Base-by-base conservation (phyloP, 495 filamentous ascomycete species). In the Apiosordaria backusii region DNA sequence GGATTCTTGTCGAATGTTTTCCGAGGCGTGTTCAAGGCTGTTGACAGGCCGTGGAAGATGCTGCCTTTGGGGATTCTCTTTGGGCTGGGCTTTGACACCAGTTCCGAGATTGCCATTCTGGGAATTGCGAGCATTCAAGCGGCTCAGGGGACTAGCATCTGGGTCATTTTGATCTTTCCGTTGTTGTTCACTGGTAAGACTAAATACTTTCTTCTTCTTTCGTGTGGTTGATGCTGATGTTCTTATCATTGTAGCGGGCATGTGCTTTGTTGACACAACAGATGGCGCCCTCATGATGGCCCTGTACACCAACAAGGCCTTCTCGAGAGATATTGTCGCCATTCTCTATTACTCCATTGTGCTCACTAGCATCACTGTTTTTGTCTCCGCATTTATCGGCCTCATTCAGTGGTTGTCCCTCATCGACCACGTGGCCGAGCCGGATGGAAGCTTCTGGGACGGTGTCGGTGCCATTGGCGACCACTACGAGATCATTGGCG, bases 31-130 rank as follows among this genome's bases (percentile, higher is more conserved):
- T 97, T 97, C 79, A 88, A 85, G 65, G 74, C 96, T 22, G 89
- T 99, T 73, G 91, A 99, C 74, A 79, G 89, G 73, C 92, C 93
- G 0, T 99, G 95, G 95, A 99, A 99, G 77, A 99, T 97, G 94
- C 89, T 96, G 74, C 92, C 92, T 4, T 79, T 98, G 4, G 94
- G 94, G 4, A 81, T 97, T 3, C 74, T 97, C 22, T 99, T 99
- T 76, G 95, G 95, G 18, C 81, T 97, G 10, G 95, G 95, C 1
- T 99, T 99, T 75, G 95, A 99, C 76, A 97, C 95, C 0, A 96
- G 91, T 40, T 94, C 90, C 19, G 95, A 99, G 76, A 90, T 99
- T 72, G 95, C 95, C 0, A 80, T 99, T 2, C 78, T 99, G 4
- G 94, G 95, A 1, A 97, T 97, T 66, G 90, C 92, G 1, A 90